Conservation (phyloP, 1,139 yeast genomes). For the Scheffersomyces illinoinensis region DNA sequence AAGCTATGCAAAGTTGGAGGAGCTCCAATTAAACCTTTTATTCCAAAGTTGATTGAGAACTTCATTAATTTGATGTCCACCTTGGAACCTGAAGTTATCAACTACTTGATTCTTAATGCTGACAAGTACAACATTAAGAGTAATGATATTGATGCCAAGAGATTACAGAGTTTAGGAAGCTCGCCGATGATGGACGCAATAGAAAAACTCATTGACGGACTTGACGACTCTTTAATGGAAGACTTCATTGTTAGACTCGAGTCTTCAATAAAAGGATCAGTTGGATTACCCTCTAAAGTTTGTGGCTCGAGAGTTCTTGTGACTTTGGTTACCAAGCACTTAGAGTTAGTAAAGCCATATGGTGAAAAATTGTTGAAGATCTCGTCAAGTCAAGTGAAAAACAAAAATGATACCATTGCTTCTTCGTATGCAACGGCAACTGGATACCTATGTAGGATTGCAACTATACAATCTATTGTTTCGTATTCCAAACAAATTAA, state of each 20-base stretch:
- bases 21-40: conserved; percentile 61
- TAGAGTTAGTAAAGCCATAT: conserved; percentile 54
- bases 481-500: conserved; percentile 55
- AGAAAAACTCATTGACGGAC: conserved; percentile 62
- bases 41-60: conserved; percentile 69
- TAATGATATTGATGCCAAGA: conserved; percentile 72
- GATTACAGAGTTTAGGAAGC: conserved; percentile 70
- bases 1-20: conserved; percentile 68
- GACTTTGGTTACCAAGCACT: conserved; percentile 58
- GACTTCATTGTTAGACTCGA: conserved; percentile 52
- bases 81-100: conserved; percentile 86
- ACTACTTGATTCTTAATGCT: conserved; percentile 84
- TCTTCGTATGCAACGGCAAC: conserved; percentile 78
- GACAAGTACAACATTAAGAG: conserved; percentile 77
- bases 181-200: conserved; percentile 92
- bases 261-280: conserved; percentile 60
- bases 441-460: conserved; percentile 74
- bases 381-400: conserved; percentile 61
- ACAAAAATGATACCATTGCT: conserved; percentile 71
- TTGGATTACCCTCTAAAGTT: conserved; percentile 90
- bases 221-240: conserved; percentile 55
- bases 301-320: conserved; percentile 82
- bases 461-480: conserved; percentile 53
- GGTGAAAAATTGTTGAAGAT: conserved; percentile 63
- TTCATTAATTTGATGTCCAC: conserved; percentile 76